Conservation (phyloP, 106 monocot genomes). For the Phalaenopsis aphrodite region DNA sequence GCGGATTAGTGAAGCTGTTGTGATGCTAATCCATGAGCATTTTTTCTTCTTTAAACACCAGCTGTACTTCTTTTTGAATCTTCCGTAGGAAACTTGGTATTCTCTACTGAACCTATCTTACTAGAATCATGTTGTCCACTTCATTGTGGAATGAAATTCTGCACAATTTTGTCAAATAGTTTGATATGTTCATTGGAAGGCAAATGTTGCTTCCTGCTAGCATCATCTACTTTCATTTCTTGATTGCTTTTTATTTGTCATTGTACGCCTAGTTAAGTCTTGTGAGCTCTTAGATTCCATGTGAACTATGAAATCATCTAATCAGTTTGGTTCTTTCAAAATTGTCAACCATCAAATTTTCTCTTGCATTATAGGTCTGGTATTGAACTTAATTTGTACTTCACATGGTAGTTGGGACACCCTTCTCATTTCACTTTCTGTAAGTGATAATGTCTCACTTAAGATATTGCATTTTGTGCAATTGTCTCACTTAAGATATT, state of each 20-base stretch:
- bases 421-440: background rate
- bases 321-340: background rate
- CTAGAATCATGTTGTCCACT: too few relatives aligned
- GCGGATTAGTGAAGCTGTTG: too few relatives aligned
- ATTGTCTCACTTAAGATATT: background rate
- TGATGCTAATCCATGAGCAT: too few relatives aligned
- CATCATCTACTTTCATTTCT: too few relatives aligned
- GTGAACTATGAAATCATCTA: background rate
- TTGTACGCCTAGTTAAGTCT: background rate
- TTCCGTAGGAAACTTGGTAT: too few relatives aligned
- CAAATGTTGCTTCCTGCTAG: too few relatives aligned
- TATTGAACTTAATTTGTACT: background rate
- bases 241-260: too few relatives aligned
- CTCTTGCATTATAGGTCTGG: background rate
- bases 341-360: background rate
- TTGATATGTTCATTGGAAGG: background rate
- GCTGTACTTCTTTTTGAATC: too few relatives aligned
- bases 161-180: background rate
- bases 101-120: too few relatives aligned
- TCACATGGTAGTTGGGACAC: background rate
- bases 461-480: background rate
- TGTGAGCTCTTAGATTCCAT: background rate
- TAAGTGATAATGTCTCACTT: background rate
- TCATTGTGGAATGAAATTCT: too few relatives aligned
- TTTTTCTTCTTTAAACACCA: too few relatives aligned